phyloP scores from a whole-genome alignment of 2,329 filamentous ascomycete genomes.

The Furcasterigmium sp. region DNA sequence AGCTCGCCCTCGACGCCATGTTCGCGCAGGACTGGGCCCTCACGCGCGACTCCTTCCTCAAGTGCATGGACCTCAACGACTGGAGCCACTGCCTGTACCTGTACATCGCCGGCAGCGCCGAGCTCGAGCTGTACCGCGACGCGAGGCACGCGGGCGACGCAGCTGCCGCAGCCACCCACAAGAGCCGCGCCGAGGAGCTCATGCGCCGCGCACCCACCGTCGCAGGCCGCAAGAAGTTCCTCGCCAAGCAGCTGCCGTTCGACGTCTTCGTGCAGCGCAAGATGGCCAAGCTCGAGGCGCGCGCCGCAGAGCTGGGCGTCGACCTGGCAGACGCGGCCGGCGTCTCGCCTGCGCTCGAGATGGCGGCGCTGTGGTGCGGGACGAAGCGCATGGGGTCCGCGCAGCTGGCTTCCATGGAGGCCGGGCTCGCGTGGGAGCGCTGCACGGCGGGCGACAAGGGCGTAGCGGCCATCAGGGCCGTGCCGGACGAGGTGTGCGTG shows the following conservation, averaged over 20 bases:
- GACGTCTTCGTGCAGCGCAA: constrained; percentile 83
- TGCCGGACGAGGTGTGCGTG: constrained; percentile 58
- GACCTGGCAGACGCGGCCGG: constrained; percentile 77
- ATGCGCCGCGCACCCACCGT: constrained; percentile 67
- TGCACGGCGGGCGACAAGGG: constrained; percentile 42
- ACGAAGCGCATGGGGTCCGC: constrained; percentile 68
- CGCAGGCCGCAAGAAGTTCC: constrained; percentile 81
- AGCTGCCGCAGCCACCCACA: constrained; percentile 48
- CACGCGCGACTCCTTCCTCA: constrained; percentile 69
- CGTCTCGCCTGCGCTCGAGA: constrained; percentile 77
- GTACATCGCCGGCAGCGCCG: constrained; percentile 74
- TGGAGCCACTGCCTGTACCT: constrained; percentile 91
- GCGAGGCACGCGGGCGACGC: constrained; percentile 28
- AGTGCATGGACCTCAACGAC: constrained; percentile 74
- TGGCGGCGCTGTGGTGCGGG: constrained; percentile 92
- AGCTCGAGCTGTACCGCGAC: constrained; percentile 76
- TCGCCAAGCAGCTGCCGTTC: constrained; percentile 85
- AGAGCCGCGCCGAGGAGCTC: constrained; percentile 61
- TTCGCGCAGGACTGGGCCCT: constrained; percentile 71
- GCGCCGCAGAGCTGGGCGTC: constrained; percentile 61
- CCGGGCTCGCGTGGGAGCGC: constrained; percentile 60
- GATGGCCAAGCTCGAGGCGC: constrained; percentile 79
- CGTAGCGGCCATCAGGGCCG: constrained; percentile 40
- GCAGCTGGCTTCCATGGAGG: constrained; percentile 60
- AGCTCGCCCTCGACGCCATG: constrained; percentile 73